These are phyloP conservation scores for Hyaloscypha bicolor DNA, from an alignment of 495 filamentous ascomycete genomes.

Conservation along the genomic window DNA sequence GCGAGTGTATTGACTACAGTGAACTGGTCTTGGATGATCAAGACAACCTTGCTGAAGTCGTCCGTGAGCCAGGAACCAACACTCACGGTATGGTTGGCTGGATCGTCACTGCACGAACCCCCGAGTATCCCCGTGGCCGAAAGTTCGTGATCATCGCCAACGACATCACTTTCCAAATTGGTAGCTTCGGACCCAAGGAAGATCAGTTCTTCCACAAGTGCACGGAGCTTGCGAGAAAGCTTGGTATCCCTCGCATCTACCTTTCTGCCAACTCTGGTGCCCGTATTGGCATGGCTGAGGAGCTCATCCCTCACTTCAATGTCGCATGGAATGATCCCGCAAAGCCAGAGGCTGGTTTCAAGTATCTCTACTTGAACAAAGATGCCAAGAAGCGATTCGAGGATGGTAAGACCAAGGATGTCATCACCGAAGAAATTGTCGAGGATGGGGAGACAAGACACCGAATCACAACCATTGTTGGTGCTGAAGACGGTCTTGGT, in stretches of 20 bases:
- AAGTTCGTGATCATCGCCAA: constrained; percentile 97
- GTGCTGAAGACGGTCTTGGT: constrained; percentile 93
- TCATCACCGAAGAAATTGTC: constrained; percentile 83
- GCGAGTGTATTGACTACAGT: constrained; percentile 93
- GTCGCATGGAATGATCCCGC: constrained; percentile 91
- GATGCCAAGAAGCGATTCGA: constrained; percentile 88
- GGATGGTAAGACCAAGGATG: constrained; percentile 74
- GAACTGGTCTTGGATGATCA: constrained; percentile 93
- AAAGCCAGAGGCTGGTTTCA: constrained; percentile 91
- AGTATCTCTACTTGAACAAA: constrained; percentile 94
- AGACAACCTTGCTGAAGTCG: constrained; percentile 89
- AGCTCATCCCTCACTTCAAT: constrained; percentile 93
- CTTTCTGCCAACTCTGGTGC: constrained; percentile 99
- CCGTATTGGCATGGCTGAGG: constrained; percentile 93
- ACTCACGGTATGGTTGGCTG: constrained; percentile 97
- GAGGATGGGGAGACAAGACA: constrained; percentile 90
- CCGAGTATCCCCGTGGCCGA: constrained; percentile 92
- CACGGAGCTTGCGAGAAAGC: constrained; percentile 88
- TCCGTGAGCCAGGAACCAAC: constrained; percentile 92
- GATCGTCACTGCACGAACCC: constrained; percentile 94
- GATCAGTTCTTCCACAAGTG: constrained; percentile 99
- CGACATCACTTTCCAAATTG: constrained; percentile 99
- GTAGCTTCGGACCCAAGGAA: constrained; percentile 93
- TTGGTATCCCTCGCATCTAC: constrained; percentile 96
- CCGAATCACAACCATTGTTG: constrained; percentile 93